phyloP scores from a whole-genome alignment of 1,139 yeast genomes.

The Casaregolazyma lundiana region DNA sequence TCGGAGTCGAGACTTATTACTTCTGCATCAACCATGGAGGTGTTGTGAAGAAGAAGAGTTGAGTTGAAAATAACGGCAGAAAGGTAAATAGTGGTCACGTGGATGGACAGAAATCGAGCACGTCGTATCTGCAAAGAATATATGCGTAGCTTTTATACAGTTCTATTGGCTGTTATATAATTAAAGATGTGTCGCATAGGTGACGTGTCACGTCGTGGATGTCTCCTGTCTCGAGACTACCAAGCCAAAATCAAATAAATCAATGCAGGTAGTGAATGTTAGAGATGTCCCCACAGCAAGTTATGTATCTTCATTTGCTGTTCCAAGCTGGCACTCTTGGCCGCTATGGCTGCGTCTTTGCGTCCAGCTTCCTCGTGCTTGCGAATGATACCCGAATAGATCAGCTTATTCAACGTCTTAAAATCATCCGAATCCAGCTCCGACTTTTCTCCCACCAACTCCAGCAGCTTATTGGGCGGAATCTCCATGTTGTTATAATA shows the following conservation, averaged over 20 bases:
- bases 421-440: slow-evolving; percentile 25
- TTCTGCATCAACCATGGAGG: neutral
- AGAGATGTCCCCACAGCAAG: slow-evolving; percentile 20
- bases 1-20: neutral
- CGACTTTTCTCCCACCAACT: slow-evolving; percentile 20
- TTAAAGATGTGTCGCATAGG: too few species aligned
- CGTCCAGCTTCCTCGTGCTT: slow-evolving; percentile 26
- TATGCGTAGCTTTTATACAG: too few species aligned
- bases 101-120: too few species aligned
- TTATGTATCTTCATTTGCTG: slow-evolving; percentile 24
- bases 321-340: slow-evolving; percentile 22
- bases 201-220: too few species aligned
- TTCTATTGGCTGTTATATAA: too few species aligned
- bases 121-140: too few species aligned
- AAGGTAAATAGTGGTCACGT: too few species aligned
- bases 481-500: slow-evolving; percentile 54
- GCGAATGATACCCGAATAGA: slow-evolving; percentile 24
- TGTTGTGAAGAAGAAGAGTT: neutral
- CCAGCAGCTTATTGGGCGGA: slow-evolving; percentile 23
- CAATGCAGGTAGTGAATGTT: too few species aligned
- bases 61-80: neutral
- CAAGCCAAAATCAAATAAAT: too few species aligned
- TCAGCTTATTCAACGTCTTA: slow-evolving; percentile 25
- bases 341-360: slow-evolving; percentile 26
- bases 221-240: too few species aligned